Evolutionary conservation across 176 grass and related monocot genomes (phyloP).

Genomic region (Poa pratensis): DNA sequence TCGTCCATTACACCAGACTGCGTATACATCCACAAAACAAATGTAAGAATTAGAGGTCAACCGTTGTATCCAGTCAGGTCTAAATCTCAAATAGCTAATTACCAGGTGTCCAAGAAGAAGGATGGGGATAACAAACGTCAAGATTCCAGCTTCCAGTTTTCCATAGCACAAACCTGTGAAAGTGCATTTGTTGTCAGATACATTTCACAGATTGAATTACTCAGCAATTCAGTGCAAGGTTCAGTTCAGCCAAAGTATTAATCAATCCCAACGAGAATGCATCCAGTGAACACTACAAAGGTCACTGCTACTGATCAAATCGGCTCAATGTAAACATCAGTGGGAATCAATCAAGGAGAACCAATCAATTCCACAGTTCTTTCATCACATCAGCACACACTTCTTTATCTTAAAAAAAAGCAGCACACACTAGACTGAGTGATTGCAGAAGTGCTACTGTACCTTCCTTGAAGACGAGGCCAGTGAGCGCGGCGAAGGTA

Average conservation of each 20-base stretch:
- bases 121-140: conserved; percentile 89
- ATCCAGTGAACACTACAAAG: neutral
- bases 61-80: neutral
- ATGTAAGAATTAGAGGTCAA: neutral
- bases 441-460: conserved; percentile 4
- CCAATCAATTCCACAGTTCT: neutral
- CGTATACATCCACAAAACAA: neutral
- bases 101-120: conserved; percentile 96
- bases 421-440: neutral
- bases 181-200: neutral
- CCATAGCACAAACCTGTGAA: conserved; percentile 83
- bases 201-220: neutral
- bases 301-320: neutral
- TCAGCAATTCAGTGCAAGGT: neutral
- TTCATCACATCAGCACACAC: too few relatives aligned
- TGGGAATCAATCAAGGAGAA: neutral
- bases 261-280: neutral
- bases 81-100: neutral
- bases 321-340: neutral
- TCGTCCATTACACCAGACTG: conserved; percentile 82
- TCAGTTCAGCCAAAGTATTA: neutral
- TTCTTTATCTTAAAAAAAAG: too few relatives aligned
- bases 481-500: conserved; percentile 82
- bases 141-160: conserved; percentile 82
- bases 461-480: conserved; percentile 94